Conservation (phyloP, 345 rosid species). For the Linum tenue region DNA sequence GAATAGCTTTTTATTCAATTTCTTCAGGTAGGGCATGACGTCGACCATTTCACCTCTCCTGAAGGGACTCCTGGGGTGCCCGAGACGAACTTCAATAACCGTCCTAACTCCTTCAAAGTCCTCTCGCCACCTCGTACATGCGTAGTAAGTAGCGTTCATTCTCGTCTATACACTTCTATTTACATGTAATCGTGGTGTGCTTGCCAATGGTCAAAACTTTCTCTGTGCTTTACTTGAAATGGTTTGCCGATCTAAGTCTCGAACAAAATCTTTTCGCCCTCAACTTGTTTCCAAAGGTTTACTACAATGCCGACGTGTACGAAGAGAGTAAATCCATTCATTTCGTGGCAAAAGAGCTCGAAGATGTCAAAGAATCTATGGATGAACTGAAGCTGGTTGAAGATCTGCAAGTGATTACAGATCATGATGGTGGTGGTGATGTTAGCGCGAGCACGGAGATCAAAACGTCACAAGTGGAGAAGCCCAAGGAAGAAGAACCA, state of each 20-base stretch:
- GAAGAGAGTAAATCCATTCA: conserved; percentile 13
- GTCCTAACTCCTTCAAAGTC: conserved; percentile 66
- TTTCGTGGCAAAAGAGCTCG: not conserved
- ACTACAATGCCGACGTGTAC: conserved; percentile 43
- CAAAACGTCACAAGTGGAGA: not conserved
- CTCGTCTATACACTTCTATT: not conserved
- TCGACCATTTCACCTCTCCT: conserved; percentile 61
- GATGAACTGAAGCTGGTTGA: not conserved
- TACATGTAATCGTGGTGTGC: not conserved
- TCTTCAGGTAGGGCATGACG: conserved; percentile 51
- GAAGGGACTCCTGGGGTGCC: conserved; percentile 73
- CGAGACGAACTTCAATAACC: conserved; percentile 70
- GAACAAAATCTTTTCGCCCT: not conserved
- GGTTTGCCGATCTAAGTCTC: not conserved
- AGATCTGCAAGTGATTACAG: not conserved
- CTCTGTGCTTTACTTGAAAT: not conserved
- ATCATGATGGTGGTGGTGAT: not conserved
- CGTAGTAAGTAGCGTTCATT: conserved; percentile 34
- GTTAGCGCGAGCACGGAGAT: not conserved
- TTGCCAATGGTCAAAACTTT: not conserved
- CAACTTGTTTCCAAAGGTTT: conserved; percentile 31
- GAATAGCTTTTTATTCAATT: too few species aligned
- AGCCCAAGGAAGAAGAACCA: not conserved
- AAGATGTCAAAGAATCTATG: not conserved
- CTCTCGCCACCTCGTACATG: conserved; percentile 60